These are phyloP conservation scores for Cordyceps militaris DNA, from an alignment of 2,329 filamentous ascomycete species.

Conservation along the genomic window DNA sequence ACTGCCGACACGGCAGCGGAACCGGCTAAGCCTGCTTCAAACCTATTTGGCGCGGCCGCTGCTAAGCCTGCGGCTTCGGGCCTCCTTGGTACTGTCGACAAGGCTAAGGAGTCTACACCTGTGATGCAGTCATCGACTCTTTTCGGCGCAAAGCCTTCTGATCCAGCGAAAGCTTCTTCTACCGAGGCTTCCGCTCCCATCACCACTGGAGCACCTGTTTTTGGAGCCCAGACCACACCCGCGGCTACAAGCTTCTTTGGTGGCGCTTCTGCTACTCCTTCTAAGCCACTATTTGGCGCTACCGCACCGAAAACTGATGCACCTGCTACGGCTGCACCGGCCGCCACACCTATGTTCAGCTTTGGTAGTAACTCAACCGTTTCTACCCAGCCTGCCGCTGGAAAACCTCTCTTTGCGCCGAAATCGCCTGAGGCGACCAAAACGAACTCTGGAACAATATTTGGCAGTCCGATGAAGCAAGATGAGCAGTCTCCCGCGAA, in stretches of 20 bases:
- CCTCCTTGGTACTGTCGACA: conserved; percentile 17
- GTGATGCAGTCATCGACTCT: conserved; percentile 25
- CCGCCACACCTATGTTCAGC: conserved; percentile 25
- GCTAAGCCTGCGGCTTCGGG: conserved; percentile 21
- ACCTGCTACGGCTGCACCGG: conserved; percentile 15
- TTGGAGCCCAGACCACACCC: conserved; percentile 21
- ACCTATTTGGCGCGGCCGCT: conserved; percentile 20
- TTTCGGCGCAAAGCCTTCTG: conserved; percentile 28
- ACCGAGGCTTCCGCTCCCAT: background rate
- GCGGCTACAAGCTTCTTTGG: conserved; percentile 26
- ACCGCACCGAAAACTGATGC: conserved; percentile 19
- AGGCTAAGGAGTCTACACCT: conserved; percentile 24
- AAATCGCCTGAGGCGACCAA: conserved; percentile 25
- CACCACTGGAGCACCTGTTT: conserved; percentile 24
- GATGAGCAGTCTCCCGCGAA: conserved; percentile 33
- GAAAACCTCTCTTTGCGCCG: conserved; percentile 33
- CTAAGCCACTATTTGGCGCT: conserved; percentile 26
- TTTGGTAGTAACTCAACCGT: conserved; percentile 26
- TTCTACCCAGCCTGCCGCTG: conserved; percentile 19
- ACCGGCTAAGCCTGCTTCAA: conserved; percentile 20
- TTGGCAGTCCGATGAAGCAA: conserved; percentile 40
- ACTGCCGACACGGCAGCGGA: conserved; percentile 24
- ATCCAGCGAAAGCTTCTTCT: conserved; percentile 18
- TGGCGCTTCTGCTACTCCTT: conserved; percentile 16
- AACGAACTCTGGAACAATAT: conserved; percentile 24